These are phyloP conservation scores for Dothistroma pini DNA, from an alignment of 2,329 filamentous ascomycete species.

Conservation along the genomic window DNA sequence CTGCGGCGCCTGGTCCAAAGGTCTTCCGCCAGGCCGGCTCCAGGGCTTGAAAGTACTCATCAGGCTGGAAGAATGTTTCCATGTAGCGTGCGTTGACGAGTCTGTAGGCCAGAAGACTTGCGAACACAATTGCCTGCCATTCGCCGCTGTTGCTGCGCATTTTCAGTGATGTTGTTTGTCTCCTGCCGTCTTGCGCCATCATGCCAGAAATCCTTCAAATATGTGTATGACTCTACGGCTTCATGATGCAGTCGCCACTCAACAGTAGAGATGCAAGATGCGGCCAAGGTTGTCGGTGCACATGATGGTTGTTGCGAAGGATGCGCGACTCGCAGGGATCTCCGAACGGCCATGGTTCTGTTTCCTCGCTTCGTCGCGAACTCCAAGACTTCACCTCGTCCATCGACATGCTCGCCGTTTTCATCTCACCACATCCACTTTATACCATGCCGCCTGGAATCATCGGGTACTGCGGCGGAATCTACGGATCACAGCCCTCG, in stretches of 20 bases:
- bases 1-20: conserved; percentile 71
- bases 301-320: background rate
- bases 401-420: background rate
- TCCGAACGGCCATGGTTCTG: background rate
- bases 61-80: conserved; percentile 93
- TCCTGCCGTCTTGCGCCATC: background rate
- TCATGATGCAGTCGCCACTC: background rate
- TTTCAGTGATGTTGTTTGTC: background rate
- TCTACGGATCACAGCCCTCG: background rate
- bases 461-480: background rate
- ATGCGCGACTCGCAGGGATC: background rate
- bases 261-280: background rate
- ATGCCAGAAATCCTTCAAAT: background rate
- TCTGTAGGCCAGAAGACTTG: conserved; percentile 61
- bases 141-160: background rate
- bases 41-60: conserved; percentile 94
- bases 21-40: conserved; percentile 90
- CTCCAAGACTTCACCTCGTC: background rate
- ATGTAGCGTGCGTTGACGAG: conserved; percentile 74
- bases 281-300: background rate
- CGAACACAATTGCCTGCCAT: conserved; percentile 19
- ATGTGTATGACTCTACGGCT: background rate
- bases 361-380: background rate
- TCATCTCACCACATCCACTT: background rate
- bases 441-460: background rate